Base-by-base conservation (phyloP, 2,329 filamentous ascomycete species). In the Dothideomycetes sp. region DNA sequence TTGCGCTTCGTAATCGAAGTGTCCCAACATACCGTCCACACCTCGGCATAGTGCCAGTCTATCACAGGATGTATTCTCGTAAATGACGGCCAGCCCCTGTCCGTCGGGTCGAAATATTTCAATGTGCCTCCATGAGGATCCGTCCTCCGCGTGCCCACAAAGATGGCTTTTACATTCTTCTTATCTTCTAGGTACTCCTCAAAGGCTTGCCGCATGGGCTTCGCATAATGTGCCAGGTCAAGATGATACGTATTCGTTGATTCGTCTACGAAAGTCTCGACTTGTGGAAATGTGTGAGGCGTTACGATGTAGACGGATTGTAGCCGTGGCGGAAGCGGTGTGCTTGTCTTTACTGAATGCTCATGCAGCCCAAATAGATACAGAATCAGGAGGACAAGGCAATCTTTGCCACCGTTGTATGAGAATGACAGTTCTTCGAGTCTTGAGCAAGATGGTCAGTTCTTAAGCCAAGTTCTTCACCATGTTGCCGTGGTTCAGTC, bases 351-450 rank as follows among this genome's bases (percentile, higher is more conserved):
- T 22, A 36, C 19, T 19, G 49, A 43, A 36, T 55, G 52, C n/a
- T 51, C 52, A 50, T 70, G 64, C 2, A 79, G 60, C 15, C 69
- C 69, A 45, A 81, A 79, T 49, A 96, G 79, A 55, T 94, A 85
- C 48, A 96, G 70, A 53, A 95, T 74, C 5, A 96, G 72, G 14
- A 96, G 77, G 38, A 96, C 88, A 14, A 96, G 81, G 54, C 89
- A 96, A 70, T 96, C 91, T 62, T 98, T 98, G 45, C 91, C 91
- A 56, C 91, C 91, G 53, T 98, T 98, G 65, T 95, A 98, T 41
- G 89, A 94, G 47, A 96, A 70, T 4, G 88, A 86, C 45, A 96
- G 72, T 56, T 93, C 74, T 43, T 81, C 72, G 46, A 82, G 73
- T 43, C 84, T 91, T 52, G 44, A 19, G 29, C 17, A 14, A 33